Evolutionary conservation across 2,329 filamentous ascomycete genomes (phyloP), one percentile per base, ranked within the genome.

Genomic region (Xylariaceae sp.): DNA sequence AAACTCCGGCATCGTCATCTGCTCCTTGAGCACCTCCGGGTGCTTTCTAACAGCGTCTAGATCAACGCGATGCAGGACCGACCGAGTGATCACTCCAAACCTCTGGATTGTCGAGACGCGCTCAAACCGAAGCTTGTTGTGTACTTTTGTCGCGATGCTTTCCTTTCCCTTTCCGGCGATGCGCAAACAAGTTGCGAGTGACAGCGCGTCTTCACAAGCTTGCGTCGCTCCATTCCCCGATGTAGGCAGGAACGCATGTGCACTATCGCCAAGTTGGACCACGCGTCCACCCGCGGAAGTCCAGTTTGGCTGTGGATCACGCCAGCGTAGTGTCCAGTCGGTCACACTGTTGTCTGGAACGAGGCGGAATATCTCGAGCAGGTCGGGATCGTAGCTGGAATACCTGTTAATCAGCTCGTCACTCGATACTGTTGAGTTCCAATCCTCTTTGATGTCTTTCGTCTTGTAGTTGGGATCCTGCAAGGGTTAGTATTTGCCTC

Each of bases 301-400:
- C 61, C 62, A 67, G 10, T 60, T 55, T 1, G 56, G 56, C 33
- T 62, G 62, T 7, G 64, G 65, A 48, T 68, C 59, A 5, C 66
- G 62, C 65, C 62, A 67, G 41, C 60, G 53, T 22, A 68, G 58
- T 51, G 61, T 58, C 57, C 65, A 68, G 48, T 67, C 72, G 55
- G 77, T 68, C 55, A 61, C 9, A 57, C 57, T 14, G 27, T 51
- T 22, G 36, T 53, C 30, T 57, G 50, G 14, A 59, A 49, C 17
- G 41, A 45, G 3, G 42, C 44, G 32, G 51, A 53, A 12, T 33
- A 47, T 33, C 9, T 57, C 47, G 9, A 47, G 44, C 12, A 41
- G 49, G 17, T 43, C 47, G 4, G 48, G 38, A 6, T 43, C 44
- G 7, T 5, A 17, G 11, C 27, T 38, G 5, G 42, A 14, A 38